Evolutionary conservation across 2,329 filamentous ascomycete genomes (phyloP).

Genomic region (Diaporthe citri): DNA sequence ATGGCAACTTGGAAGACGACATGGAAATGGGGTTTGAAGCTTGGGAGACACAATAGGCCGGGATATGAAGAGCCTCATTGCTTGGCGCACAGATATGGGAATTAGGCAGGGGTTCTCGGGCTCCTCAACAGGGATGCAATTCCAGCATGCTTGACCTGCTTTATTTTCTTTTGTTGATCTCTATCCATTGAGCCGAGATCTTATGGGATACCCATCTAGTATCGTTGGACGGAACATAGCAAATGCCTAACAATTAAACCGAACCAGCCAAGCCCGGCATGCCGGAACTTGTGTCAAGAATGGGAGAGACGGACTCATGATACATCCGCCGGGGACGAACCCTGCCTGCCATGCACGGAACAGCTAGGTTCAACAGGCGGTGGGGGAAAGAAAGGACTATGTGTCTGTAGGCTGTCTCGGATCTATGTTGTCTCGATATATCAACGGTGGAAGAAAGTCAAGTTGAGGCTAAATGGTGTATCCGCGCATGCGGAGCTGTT

Average conservation of each 20-base stretch:
- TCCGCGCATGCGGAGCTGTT: not conserved
- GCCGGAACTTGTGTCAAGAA: not conserved
- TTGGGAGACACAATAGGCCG: not conserved
- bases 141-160: not conserved
- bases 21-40: not conserved
- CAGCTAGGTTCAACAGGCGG: too few species aligned
- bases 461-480: not conserved
- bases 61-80: slow-evolving; percentile 11
- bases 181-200: slow-evolving; percentile 12
- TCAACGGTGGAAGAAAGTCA: too few species aligned
- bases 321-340: not conserved
- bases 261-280: not conserved
- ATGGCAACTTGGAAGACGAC: not conserved
- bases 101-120: not conserved
- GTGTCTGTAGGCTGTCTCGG: not conserved
- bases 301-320: not conserved
- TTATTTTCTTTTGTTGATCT: slow-evolving; percentile 15
- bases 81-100: slow-evolving; percentile 22
- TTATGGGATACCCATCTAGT: not conserved
- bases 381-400: not conserved
- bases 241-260: not conserved
- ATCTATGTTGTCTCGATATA: not conserved
- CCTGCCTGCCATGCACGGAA: not conserved
- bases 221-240: not conserved
- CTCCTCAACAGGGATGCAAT: not conserved